A percentile compares a stretch with the other conserved stretches of the same genome.
Conservation (phyloP, 768 basidiomycete genomes). For the Podaxis sp. region DNA sequence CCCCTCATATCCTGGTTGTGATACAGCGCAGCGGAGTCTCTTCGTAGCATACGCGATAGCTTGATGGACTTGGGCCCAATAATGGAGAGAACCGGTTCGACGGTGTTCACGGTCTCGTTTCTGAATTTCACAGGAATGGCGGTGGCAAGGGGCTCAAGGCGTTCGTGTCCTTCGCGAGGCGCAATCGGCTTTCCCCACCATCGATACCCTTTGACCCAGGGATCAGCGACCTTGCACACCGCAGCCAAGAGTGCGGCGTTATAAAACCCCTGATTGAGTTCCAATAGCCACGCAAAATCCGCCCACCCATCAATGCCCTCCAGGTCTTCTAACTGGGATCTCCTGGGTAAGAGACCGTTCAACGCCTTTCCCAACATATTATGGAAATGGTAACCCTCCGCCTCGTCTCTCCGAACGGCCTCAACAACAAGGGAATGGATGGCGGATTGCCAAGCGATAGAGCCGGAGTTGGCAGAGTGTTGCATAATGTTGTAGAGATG, state of each 20-base stretch:
- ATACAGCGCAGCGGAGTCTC: constrained; percentile 8
- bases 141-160: constrained; percentile 10
- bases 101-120: background rate
- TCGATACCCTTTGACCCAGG: constrained; percentile 2
- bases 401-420: constrained; percentile 23
- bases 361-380: constrained; percentile 23
- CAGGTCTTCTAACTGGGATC: constrained; percentile 18
- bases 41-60: constrained; percentile 12
- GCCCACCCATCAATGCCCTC: constrained; percentile 22
- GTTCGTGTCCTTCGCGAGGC: constrained; percentile 11
- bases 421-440: constrained; percentile 26
- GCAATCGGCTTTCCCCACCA: constrained; percentile 16
- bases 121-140: constrained; percentile 10
- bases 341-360: constrained; percentile 25
- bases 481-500: constrained; percentile 24
- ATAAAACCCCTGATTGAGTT: constrained; percentile 27
- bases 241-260: constrained; percentile 26
- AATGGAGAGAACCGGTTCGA: constrained; percentile 14
- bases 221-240: constrained; percentile 19
- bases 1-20: background rate
- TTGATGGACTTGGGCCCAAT: constrained; percentile 13
- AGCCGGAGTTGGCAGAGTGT: constrained; percentile 20
- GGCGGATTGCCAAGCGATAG: constrained; percentile 20
- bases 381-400: constrained; percentile 16
- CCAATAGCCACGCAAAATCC: constrained; percentile 27